Conservation (phyloP, 2,329 filamentous ascomycete species). For the Cordyceps cateniannulata region DNA sequence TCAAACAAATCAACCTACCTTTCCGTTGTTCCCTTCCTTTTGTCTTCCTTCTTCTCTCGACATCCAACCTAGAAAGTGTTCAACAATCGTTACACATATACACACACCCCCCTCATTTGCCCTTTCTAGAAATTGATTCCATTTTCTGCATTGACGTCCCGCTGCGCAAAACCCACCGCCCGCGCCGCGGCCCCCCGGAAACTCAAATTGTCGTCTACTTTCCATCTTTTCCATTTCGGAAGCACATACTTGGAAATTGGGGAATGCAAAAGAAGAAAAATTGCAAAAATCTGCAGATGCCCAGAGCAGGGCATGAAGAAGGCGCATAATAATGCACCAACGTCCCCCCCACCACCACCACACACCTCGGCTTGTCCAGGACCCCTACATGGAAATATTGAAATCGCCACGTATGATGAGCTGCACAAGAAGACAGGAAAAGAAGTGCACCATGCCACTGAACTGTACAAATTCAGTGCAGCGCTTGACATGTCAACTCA, state of each 20-base stretch:
- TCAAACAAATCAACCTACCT: neutral
- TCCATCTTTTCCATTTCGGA: neutral
- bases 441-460: neutral
- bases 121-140: too few relatives aligned
- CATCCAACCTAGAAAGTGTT: too few relatives aligned
- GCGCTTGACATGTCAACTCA: too few relatives aligned
- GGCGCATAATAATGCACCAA: neutral
- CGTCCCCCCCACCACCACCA: neutral
- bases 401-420: neutral
- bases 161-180: too few relatives aligned
- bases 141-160: too few relatives aligned
- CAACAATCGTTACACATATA: neutral
- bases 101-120: neutral
- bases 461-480: too few relatives aligned
- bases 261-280: neutral
- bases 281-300: neutral
- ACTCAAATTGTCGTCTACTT: neutral
- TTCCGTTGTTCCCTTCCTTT: neutral
- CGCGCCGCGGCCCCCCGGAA: too few relatives aligned
- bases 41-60: neutral
- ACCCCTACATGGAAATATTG: neutral
- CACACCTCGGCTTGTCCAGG: too few relatives aligned
- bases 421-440: neutral
- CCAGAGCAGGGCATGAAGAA: neutral
- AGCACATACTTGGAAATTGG: neutral